Base-by-base conservation (phyloP, 2,329 filamentous ascomycete species). In the Calonectria crousiana region DNA sequence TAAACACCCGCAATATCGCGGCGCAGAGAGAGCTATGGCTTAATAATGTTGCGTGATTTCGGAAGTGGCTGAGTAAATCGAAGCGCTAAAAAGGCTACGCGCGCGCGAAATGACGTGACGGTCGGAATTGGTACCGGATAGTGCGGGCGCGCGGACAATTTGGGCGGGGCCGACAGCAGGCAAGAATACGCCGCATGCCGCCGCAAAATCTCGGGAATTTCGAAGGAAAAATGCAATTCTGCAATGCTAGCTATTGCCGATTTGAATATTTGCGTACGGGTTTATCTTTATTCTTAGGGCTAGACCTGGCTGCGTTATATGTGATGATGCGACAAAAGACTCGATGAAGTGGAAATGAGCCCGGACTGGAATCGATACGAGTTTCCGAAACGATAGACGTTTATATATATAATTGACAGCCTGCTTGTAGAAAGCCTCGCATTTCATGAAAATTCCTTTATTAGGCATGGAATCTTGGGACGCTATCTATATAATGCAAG, bases 11-110 rank as follows among this genome's bases (percentile, higher is more conserved):
- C 38, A 10, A 8, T 23, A 8, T 34, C 23, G 23, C 16, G 14
- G 9, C n/a, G 52, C 52, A 30, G 44, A 23, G n/a, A 47, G n/a
- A n/a, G 20, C 23, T 18, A 4, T 41, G 23, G 56, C 56, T 62
- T 62, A 62, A 62, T 62, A 62, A 62, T 62, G 56, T 62, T 62
- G 56, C 56, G 56, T 62, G 56, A 62, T 41, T 62, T 62, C 34
- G 36, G 34, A 62, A 62, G 38, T 62, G 56, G 34, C 56, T 62
- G 38, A 62, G 38, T 62, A 41, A 62, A 41, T 9, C 23, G 36
- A 26, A 41, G 56, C 56, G 34, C 56, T 62, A 62, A 62, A 38
- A 30, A 28, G 6, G 23, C n/a, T 62, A 60, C 34, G 56, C 56
- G 36, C 56, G 56, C 56, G 56, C 56, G 56, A 18, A 38, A 62